Conservation (phyloP, 164 flowering plant genomes). For the Buxus sempervirens region DNA sequence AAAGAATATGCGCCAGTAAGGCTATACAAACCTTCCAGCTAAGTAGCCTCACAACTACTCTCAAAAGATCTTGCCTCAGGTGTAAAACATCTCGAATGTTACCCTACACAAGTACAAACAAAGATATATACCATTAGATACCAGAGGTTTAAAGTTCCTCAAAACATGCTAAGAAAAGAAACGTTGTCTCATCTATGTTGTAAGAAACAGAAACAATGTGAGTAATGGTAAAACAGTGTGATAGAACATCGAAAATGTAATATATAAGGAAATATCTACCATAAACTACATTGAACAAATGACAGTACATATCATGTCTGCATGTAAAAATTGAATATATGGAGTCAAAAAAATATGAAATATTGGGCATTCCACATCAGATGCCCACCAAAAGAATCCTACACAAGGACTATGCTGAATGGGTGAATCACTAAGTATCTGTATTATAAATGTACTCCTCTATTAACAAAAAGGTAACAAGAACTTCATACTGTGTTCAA, state of each 20-base stretch:
- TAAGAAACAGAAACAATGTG: not conserved
- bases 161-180: not conserved
- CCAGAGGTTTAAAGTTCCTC: not conserved
- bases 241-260: not conserved
- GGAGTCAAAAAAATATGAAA: too few species aligned
- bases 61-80: constrained; percentile 63
- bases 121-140: not conserved
- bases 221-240: not conserved
- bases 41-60: constrained; percentile 44
- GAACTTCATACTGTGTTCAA: not conserved
- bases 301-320: too few species aligned
- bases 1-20: constrained; percentile 1
- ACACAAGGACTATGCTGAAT: not conserved
- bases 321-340: too few species aligned
- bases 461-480: not conserved
- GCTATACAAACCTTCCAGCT: constrained; percentile 47
- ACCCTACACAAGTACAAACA: constrained; percentile 48
- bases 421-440: not conserved
- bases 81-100: constrained; percentile 62
- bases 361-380: not conserved
- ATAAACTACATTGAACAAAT: not conserved
- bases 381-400: not conserved
- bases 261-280: not conserved
- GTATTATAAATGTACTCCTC: not conserved
- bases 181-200: not conserved